Percentiles rank a stretch among this genome's conserved stretches.
These are phyloP conservation scores for Perkinsela sp. DNA, from an alignment of 208 protist species.

Conservation along the genomic window DNA sequence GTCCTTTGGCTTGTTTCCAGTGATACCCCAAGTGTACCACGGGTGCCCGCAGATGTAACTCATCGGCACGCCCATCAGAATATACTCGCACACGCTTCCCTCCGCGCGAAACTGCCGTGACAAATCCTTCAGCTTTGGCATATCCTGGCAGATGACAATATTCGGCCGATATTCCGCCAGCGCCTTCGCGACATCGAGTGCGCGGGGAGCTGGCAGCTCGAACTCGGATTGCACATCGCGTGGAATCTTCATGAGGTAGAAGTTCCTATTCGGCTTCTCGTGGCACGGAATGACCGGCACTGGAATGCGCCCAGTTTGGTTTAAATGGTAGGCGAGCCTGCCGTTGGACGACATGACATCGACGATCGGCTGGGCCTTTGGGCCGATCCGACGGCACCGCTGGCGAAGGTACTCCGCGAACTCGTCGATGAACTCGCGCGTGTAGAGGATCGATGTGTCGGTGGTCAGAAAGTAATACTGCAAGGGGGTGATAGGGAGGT, in stretches of 20 bases:
- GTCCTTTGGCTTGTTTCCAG: conserved; percentile 26
- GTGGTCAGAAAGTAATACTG: conserved; percentile 46
- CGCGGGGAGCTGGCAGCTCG: conserved; percentile 35
- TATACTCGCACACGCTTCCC: conserved; percentile 41
- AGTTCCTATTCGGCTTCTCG: conserved; percentile 49
- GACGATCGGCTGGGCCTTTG: conserved; percentile 42
- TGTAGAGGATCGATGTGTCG: conserved; percentile 23
- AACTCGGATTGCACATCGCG: conserved; percentile 35
- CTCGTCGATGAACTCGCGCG: conserved; percentile 28
- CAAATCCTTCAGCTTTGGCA: conserved; percentile 35
- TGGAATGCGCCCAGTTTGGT: conserved; percentile 29
- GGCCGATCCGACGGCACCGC: conserved; percentile 24
- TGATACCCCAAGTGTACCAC: conserved; percentile 51
- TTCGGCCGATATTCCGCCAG: conserved; percentile 51
- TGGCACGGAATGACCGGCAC: conserved; percentile 37
- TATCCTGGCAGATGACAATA: conserved; percentile 46
- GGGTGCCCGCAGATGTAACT: conserved; percentile 44
- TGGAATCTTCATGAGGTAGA: conserved; percentile 47
- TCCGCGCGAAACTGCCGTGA: conserved; percentile 33
- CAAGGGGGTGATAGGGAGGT: conserved; percentile 29
- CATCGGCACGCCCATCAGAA: conserved; percentile 42
- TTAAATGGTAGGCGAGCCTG: conserved; percentile 34
- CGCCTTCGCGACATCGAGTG: conserved; percentile 35
- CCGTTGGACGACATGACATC: conserved; percentile 32
- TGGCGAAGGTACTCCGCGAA: conserved; percentile 34